Conservation (phyloP, 2,329 filamentous ascomycete species). For the Cytospora schulzeri region DNA sequence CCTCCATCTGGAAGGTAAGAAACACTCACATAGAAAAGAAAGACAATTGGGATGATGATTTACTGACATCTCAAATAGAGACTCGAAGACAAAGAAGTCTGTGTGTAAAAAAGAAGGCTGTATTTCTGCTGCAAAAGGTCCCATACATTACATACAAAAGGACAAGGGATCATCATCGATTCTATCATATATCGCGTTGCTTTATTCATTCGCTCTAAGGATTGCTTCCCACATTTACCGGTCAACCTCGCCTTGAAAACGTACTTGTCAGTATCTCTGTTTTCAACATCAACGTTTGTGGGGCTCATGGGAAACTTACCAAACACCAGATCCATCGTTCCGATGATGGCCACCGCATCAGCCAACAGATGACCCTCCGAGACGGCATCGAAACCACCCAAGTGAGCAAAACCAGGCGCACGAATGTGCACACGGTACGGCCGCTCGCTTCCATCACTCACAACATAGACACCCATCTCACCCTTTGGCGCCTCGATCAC, state of each 20-base stretch:
- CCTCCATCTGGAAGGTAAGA: neutral
- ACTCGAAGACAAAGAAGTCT: neutral
- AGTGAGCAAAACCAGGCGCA: constrained; percentile 93
- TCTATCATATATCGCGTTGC: constrained; percentile 28
- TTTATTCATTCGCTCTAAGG: constrained; percentile 30
- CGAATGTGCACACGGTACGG: constrained; percentile 98
- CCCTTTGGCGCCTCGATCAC: constrained; percentile 99
- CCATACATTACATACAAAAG: constrained; percentile 18
- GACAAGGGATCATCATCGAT: constrained; percentile 6
- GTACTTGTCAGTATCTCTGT: constrained; percentile 37
- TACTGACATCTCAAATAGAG: neutral
- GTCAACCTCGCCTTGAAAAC: constrained; percentile 59
- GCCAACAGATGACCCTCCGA: constrained; percentile 90
- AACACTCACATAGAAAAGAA: neutral
- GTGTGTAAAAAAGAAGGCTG: constrained; percentile 19
- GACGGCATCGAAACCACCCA: constrained; percentile 92
- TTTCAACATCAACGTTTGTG: constrained; percentile 7
- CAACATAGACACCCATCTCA: constrained; percentile 97
- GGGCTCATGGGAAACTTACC: constrained; percentile 54
- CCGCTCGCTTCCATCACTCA: constrained; percentile 93
- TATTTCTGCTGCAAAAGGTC: constrained; percentile 15
- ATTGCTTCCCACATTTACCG: constrained; percentile 45
- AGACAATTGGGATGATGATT: neutral
- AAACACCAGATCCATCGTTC: constrained; percentile 87
- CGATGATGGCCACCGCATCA: constrained; percentile 95